Base-by-base conservation (phyloP, 2,329 filamentous ascomycete species). In the Ramichloridium luteum region DNA sequence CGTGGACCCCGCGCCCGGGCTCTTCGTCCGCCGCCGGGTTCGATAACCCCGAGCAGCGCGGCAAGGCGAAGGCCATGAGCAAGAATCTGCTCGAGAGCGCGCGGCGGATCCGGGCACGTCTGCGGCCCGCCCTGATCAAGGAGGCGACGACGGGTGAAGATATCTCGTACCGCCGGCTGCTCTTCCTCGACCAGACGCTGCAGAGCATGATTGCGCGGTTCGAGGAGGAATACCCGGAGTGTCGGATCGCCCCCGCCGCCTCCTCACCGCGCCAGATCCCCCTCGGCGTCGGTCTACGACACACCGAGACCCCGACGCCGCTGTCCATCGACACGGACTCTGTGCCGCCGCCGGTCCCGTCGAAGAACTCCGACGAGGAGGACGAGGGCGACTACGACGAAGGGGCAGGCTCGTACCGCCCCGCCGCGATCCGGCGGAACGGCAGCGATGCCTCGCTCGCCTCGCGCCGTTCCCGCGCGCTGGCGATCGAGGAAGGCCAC, bases 141-240 rank as follows among this genome's bases (percentile, higher is more conserved):
- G 88, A 80, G 59, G 71, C 77, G 27, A 70, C 71, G 41, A 65
- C 72, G 6, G 73, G 67, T 12, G 79, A 90, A 51, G 79, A 86
- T 45, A 66, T 74, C 44, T 81, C 78, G 43, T 82, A 93, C 53
- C 72, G 86, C 20, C 79, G 80, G 29, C 70, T 96, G 13, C 65
- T 79, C 26, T 93, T 93, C 69, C 71, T 98, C 16, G 85, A 94
- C 48, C 68, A 80, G 38, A 96, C 90, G 0, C 67, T 98, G 6
- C 71, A 85, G 48, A 78, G 80, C 44, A 94, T 96, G 61, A 96
- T 96, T 50, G 77, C 83, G 53, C 80, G 90, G 16, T 98, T 96
- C 53, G 90, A 96, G 55, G 81, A 93, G 53, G 88, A 96, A 56
- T 96, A 85, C 48, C 90, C 90, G 0, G 88, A 96, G 51, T 92